Percentiles rank a stretch among this genome's conserved stretches.
Conservation (phyloP, 805 yeast genomes). For the Komagataella pastoris region DNA sequence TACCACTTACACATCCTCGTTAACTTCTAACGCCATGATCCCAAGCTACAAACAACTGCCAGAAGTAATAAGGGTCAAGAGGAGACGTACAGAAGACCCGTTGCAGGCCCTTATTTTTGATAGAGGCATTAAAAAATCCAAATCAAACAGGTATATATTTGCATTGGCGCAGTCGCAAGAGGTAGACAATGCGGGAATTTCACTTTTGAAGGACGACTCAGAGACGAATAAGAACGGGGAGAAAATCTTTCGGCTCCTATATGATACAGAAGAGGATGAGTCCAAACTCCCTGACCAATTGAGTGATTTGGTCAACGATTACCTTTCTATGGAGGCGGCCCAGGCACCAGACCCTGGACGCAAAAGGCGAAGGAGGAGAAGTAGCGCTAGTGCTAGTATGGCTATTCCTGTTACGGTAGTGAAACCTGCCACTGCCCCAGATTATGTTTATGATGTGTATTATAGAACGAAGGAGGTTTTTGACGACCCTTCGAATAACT, state of each 20-base stretch:
- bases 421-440: constrained; percentile 16
- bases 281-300: constrained; percentile 44
- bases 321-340: constrained; percentile 26
- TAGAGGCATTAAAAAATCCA: constrained; percentile 24
- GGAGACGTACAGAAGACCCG: constrained; percentile 82
- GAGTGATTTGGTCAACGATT: constrained; percentile 60
- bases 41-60: constrained; percentile 23
- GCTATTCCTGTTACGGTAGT: neutral
- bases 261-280: constrained; percentile 6
- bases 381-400: neutral
- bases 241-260: constrained; percentile 1
- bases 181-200: constrained; percentile 22
- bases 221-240: constrained; percentile 5
- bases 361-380: neutral
- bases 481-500: constrained; percentile 11
- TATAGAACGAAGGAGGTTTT: constrained; percentile 43
- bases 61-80: constrained; percentile 65
- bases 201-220: constrained; percentile 1
- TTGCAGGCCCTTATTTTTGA: constrained; percentile 48
- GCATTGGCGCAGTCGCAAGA: constrained; percentile 22
- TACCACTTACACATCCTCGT: neutral
- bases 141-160: constrained; percentile 23
- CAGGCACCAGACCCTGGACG: neutral
- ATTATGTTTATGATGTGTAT: constrained; percentile 88
- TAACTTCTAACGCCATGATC: neutral